These are phyloP conservation scores for Fusarium sp. DNA, from an alignment of 2,329 filamentous ascomycete species.

Conservation along the genomic window DNA sequence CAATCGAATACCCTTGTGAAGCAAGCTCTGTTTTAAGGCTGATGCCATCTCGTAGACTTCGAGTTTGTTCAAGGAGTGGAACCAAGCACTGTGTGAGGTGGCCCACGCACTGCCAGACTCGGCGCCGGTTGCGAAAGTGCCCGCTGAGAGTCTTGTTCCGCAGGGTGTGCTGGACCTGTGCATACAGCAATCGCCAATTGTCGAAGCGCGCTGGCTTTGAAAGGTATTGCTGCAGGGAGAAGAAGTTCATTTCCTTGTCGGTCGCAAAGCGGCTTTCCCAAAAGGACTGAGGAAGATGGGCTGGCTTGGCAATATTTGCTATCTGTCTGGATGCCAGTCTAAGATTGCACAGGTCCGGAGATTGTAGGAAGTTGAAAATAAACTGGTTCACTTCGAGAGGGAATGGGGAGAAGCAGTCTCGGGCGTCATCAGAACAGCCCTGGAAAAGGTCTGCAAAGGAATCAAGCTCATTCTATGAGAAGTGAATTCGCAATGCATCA, in stretches of 20 bases:
- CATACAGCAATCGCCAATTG: conserved; percentile 12
- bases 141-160: neutral
- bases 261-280: conserved; percentile 22
- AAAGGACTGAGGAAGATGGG: conserved; percentile 5
- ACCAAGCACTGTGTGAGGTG: neutral
- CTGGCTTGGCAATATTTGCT: neutral
- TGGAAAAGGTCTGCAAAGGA: neutral
- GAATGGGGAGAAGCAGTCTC: neutral
- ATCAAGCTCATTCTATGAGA: neutral
- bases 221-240: fast-evolving
- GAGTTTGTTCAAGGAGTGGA: neutral
- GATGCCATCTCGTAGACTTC: fast-evolving
- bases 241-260: conserved; percentile 15
- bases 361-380: neutral
- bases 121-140: neutral
- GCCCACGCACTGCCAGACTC: neutral
- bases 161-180: neutral
- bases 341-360: neutral
- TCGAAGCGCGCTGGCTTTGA: neutral
- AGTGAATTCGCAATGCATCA: neutral
- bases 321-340: conserved; percentile 9
- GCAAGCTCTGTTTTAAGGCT: neutral
- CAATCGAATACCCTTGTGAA: neutral
- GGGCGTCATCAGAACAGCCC: neutral
- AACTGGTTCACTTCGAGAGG: neutral